Percentiles rank a stretch among this genome's conserved stretches.
Evolutionary conservation across 441 rosid genomes (phyloP).

Genomic region (Euphorbia schlechtendalii): DNA sequence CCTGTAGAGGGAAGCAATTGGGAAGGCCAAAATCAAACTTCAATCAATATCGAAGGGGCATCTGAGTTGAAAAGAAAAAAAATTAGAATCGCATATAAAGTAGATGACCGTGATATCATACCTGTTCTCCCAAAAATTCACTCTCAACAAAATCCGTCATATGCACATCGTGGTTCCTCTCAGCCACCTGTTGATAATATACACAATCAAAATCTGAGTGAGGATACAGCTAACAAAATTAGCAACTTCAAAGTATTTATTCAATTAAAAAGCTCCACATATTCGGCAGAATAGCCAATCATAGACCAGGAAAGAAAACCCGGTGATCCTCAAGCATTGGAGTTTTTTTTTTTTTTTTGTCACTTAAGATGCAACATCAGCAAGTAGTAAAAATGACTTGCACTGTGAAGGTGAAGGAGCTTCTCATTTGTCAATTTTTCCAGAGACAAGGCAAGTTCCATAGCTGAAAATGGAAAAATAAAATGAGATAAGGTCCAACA

Average conservation of each 20-base stretch:
- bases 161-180: slow-evolving; percentile 53
- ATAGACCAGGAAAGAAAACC: not conserved
- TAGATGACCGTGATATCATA: slow-evolving; percentile 18
- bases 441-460: slow-evolving; percentile 76
- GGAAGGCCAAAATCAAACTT: not conserved
- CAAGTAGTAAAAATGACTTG: slow-evolving; percentile 21
- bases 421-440: slow-evolving; percentile 78
- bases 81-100: not conserved
- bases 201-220: not conserved
- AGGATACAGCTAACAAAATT: not conserved
- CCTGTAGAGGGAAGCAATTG: slow-evolving; percentile 23
- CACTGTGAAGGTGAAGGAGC: slow-evolving; percentile 56
- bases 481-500: not conserved
- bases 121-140: slow-evolving; percentile 69
- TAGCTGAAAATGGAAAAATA: slow-evolving; percentile 42
- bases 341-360: not conserved
- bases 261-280: not conserved
- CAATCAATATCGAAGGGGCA: not conserved
- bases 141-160: slow-evolving; percentile 63
- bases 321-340: not conserved
- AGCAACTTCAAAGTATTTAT: not conserved
- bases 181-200: slow-evolving; percentile 44
- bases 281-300: not conserved
- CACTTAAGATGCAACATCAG: not conserved
- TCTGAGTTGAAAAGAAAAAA: not conserved